These are phyloP conservation scores for Lichtheimia ornata DNA, from an alignment of 371 early-diverging fungal genomes.

Conservation along the genomic window DNA sequence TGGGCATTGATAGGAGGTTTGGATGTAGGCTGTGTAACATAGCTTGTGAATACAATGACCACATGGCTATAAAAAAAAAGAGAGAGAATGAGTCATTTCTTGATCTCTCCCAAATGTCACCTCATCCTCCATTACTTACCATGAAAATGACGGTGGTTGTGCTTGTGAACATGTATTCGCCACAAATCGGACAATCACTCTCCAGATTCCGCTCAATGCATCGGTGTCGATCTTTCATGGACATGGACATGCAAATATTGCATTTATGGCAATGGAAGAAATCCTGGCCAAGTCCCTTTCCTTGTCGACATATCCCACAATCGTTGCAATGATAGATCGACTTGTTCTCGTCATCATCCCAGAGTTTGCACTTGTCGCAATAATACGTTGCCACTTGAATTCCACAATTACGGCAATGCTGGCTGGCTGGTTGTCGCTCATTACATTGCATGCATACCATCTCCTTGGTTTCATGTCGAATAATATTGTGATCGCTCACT, in stretches of 20 bases:
- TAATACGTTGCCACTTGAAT: constrained; percentile 77
- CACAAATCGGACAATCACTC: constrained; percentile 96
- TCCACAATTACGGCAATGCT: constrained; percentile 75
- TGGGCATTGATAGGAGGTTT: constrained; percentile 94
- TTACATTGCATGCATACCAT: constrained; percentile 96
- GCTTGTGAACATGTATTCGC: constrained; percentile 93
- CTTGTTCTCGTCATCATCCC: constrained; percentile 85
- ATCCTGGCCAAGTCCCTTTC: constrained; percentile 76
- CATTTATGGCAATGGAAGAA: constrained; percentile 96
- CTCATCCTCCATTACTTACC: no score
- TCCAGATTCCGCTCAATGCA: constrained; percentile 94
- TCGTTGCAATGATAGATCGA: constrained; percentile 90
- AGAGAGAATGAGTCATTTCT: constrained; percentile 4
- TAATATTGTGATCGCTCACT: constrained; percentile 80
- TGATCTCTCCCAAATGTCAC: no score
- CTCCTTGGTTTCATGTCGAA: constrained; percentile 74
- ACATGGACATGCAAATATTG: constrained; percentile 87
- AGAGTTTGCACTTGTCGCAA: constrained; percentile 92
- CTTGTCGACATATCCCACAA: constrained; percentile 94
- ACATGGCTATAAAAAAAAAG: constrained; percentile 68
- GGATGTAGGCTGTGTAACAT: constrained; percentile 83
- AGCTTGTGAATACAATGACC: constrained; percentile 94
- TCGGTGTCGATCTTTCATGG: constrained; percentile 77
- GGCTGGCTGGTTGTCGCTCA: constrained; percentile 77
- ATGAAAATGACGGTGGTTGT: constrained; percentile 83